phyloP scores from a whole-genome alignment of 805 yeast genomes.

The Novakomyces olei region DNA sequence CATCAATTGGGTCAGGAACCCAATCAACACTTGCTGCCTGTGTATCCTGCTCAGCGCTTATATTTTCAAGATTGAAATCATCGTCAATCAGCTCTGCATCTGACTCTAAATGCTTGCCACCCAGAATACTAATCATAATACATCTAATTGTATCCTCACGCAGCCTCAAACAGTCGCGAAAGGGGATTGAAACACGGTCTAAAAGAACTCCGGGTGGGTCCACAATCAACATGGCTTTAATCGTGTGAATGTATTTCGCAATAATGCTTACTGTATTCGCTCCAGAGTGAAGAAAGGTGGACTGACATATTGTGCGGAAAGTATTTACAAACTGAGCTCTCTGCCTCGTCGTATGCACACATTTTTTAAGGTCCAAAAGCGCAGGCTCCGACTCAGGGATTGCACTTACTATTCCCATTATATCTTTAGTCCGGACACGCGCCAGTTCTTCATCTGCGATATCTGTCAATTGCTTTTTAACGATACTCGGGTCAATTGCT shows the following conservation, averaged over 20 bases:
- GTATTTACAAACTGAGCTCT: too few species aligned
- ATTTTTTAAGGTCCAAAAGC: too few species aligned
- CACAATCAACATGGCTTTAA: slow-evolving; percentile 46
- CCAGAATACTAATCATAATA: slow-evolving; percentile 49
- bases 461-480: too few species aligned
- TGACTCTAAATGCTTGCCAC: slow-evolving; percentile 28
- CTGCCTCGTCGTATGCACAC: too few species aligned
- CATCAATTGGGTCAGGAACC: slow-evolving; percentile 77
- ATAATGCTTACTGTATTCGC: too few species aligned
- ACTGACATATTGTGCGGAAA: too few species aligned
- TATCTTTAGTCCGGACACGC: too few species aligned
- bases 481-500: too few species aligned
- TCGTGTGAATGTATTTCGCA: slow-evolving; percentile 55
- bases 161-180: slow-evolving; percentile 45
- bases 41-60: slow-evolving; percentile 7
- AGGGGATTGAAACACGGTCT: slow-evolving; percentile 57
- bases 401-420: too few species aligned
- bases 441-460: too few species aligned
- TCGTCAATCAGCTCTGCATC: slow-evolving; percentile 13
- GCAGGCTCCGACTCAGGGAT: too few species aligned
- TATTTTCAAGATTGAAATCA: not conserved
- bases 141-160: slow-evolving; percentile 51
- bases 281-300: too few species aligned
- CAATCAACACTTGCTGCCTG: slow-evolving; percentile 32
- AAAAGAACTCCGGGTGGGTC: slow-evolving; percentile 74